These are phyloP conservation scores for Apium graveolens DNA, from an alignment of 129 eudicot genomes.

Conservation along the genomic window DNA sequence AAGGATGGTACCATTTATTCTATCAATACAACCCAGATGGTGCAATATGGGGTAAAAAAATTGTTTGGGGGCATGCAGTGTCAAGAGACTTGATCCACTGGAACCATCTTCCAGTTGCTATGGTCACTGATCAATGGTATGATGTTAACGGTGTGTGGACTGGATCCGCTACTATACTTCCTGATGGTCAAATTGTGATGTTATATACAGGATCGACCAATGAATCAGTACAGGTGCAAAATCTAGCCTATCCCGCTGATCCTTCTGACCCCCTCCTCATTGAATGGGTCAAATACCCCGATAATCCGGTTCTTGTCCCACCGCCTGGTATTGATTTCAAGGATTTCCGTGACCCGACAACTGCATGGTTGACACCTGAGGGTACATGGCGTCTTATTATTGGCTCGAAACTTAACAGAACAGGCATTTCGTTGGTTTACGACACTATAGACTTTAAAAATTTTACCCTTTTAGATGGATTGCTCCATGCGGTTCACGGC, in stretches of 20 bases:
- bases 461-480: slow-evolving; percentile 36
- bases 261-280: slow-evolving; percentile 58
- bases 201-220: slow-evolving; percentile 77
- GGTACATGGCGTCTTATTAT: slow-evolving; percentile 70
- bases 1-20: slow-evolving; percentile 84
- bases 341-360: slow-evolving; percentile 82
- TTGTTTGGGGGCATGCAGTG: slow-evolving; percentile 84
- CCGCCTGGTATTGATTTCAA: slow-evolving; percentile 54
- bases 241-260: slow-evolving; percentile 68
- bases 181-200: slow-evolving; percentile 58
- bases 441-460: slow-evolving; percentile 56
- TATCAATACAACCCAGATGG: slow-evolving; percentile 83
- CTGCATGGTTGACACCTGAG: slow-evolving; percentile 71
- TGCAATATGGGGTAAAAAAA: slow-evolving; percentile 72
- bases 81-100: slow-evolving; percentile 71
- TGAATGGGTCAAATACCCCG: slow-evolving; percentile 61
- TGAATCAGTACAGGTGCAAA: slow-evolving; percentile 71
- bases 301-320: slow-evolving; percentile 69
- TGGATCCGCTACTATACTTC: slow-evolving; percentile 78
- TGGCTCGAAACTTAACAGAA: slow-evolving; percentile 61
- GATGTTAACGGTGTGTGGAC: slow-evolving; percentile 86
- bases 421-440: slow-evolving; percentile 66
- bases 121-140: slow-evolving; percentile 73
- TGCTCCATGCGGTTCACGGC: slow-evolving; percentile 56
- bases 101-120: slow-evolving; percentile 75